Percentiles rank a stretch among this genome's conserved stretches.
Conservation (phyloP, 148 eudicot species). For the Bassia scoparia region DNA sequence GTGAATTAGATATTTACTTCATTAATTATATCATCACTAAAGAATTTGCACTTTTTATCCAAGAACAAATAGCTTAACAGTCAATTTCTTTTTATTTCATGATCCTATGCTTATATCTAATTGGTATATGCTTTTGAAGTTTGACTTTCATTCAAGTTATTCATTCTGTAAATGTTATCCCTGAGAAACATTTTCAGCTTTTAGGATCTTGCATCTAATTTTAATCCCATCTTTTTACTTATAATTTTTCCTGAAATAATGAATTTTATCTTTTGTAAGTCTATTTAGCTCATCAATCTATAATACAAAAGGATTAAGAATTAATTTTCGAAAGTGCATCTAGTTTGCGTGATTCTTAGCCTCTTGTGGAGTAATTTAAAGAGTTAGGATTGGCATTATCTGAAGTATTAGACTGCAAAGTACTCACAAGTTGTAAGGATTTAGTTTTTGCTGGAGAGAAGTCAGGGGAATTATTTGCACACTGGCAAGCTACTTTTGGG, state of each 20-base stretch:
- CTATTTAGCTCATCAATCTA: background rate
- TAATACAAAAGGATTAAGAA: background rate
- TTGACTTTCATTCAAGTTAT: background rate
- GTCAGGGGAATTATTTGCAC: slow-evolving; percentile 31
- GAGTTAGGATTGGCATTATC: background rate
- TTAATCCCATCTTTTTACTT: background rate
- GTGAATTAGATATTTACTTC: background rate
- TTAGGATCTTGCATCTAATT: slow-evolving; percentile 1
- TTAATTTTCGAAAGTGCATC: slow-evolving; percentile 9
- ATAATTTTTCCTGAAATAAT: background rate
- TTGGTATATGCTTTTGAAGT: slow-evolving; percentile 5
- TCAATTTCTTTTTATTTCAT: background rate
- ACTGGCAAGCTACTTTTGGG: slow-evolving; percentile 32
- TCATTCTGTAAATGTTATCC: background rate
- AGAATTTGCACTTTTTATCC: background rate
- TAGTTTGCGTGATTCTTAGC: slow-evolving; percentile 23
- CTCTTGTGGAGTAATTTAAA: slow-evolving; percentile 18
- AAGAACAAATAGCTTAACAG: background rate
- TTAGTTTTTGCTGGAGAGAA: slow-evolving; percentile 30
- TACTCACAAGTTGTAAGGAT: slow-evolving; percentile 10
- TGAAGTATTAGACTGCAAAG: slow-evolving; percentile 8
- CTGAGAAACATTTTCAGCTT: background rate
- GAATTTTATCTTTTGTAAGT: background rate
- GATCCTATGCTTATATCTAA: background rate
- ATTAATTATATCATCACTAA: too few relatives aligned